These are phyloP conservation scores for Ilyonectria robusta DNA, from an alignment of 2,329 filamentous ascomycete genomes.

Conservation along the genomic window DNA sequence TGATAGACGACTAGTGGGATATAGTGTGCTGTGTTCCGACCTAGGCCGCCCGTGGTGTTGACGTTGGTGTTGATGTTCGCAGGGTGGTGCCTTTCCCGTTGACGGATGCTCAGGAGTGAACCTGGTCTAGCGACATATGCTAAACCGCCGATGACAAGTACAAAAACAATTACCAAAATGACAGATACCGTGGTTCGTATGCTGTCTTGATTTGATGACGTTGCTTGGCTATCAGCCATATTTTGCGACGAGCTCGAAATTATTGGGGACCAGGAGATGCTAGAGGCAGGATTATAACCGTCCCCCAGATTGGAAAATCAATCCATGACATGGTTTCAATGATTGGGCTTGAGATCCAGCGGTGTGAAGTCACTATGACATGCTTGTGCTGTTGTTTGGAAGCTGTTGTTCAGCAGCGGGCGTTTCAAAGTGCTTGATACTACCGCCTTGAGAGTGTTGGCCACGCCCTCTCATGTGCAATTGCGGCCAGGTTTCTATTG, in stretches of 20 bases:
- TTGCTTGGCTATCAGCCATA: background rate
- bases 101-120: background rate
- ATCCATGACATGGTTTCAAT: background rate
- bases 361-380: background rate
- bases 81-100: background rate
- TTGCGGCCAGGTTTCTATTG: background rate
- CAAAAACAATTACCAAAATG: background rate
- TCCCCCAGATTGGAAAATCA: background rate
- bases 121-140: background rate
- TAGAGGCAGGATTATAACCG: background rate
- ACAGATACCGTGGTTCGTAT: background rate
- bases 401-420: background rate
- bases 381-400: background rate
- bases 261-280: background rate
- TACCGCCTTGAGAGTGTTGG: background rate
- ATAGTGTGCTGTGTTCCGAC: background rate
- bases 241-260: background rate
- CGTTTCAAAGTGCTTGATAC: background rate
- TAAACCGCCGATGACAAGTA: background rate
- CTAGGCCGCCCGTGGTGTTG: background rate
- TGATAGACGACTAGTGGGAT: background rate
- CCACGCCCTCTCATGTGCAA: background rate
- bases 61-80: background rate
- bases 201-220: background rate
- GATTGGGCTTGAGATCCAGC: background rate